A percentile compares a stretch with the other conserved stretches of the same genome.
These are phyloP conservation scores for Nemania abortiva DNA, from an alignment of 2,329 filamentous ascomycete genomes.

Conservation along the genomic window DNA sequence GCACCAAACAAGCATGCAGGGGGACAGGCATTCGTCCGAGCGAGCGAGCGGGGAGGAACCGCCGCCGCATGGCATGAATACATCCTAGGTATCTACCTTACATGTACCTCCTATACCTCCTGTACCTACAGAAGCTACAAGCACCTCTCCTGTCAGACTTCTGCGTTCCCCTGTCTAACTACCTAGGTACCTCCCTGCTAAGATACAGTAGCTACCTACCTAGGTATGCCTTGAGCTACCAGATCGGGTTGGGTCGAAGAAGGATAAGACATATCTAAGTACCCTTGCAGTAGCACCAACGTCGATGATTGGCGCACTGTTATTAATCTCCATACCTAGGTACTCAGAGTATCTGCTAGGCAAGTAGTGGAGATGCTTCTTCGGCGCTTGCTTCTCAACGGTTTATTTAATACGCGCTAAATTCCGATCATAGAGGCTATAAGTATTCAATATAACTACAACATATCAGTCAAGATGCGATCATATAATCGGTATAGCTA, in stretches of 20 bases:
- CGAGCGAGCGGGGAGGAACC: constrained; percentile 11
- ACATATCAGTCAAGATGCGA: not conserved
- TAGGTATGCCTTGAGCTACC: too few species aligned
- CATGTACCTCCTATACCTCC: too few species aligned
- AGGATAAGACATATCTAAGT: not conserved
- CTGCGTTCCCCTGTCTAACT: too few species aligned
- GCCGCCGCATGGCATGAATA: constrained; percentile 2
- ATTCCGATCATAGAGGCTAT: not conserved
- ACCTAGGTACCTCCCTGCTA: too few species aligned
- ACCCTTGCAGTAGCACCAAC: not conserved
- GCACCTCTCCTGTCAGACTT: too few species aligned
- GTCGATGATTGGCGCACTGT: not conserved
- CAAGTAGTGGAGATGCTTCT: not conserved
- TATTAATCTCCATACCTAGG: not conserved
- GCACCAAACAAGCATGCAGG: constrained; percentile 20
- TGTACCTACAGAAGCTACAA: too few species aligned
- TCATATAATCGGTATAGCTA: not conserved
- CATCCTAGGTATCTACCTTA: too few species aligned
- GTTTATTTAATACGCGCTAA: not conserved
- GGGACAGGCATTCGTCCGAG: constrained; percentile 16
- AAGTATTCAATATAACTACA: not conserved
- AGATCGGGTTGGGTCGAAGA: too few species aligned
- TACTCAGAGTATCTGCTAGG: too few species aligned
- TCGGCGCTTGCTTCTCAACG: not conserved
- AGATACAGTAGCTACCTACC: too few species aligned